Base-by-base conservation (phyloP, 768 basidiomycete species). In the Kwoniella botswanensis region DNA sequence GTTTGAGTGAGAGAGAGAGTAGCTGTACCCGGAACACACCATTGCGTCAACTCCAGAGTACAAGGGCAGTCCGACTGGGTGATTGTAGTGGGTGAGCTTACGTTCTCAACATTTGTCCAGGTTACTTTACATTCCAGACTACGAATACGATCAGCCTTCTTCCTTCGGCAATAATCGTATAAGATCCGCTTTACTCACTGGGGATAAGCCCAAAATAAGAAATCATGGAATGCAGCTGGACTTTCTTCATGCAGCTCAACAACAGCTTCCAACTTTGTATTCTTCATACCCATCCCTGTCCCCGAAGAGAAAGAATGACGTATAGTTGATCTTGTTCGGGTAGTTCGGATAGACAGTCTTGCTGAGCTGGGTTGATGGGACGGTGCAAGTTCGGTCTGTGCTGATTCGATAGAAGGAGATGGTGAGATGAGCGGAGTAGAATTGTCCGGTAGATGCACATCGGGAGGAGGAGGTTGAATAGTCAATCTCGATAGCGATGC, bases 71-170 rank as follows among this genome's bases (percentile, higher is more conserved):
- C 58, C 26, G 26, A 26, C 26, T 4, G 26, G 26, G 26, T 26
- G 26, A 26, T 26, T 26, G 2, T 26, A 26, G 26, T 26, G 4
- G 26, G 26, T 26, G 26, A 79, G 74, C 80, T 82, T 56, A 85
- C 84, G 93, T 91, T 90, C 76, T 93, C 93, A 29, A 93, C 95
- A 82, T 97, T 97, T 76, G 93, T 92, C 82, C 94, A 98, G 0
- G 93, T 91, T 65, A 96, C 94, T 10, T 92, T 92, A 84, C 94
- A 96, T 73, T 94, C 92, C 65, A 95, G 56, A 43, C 65, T 63
- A 29, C 35, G 29, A 35, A 53, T n/a, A 29, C 63, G 11, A 29
- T 72, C 59, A 57, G 66, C 61, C 21, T 6, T 42, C n/a, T 43
- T 21, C 35, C 21, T 15, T 17, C 35, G 35, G 35, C 6, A 6